Base-by-base conservation (phyloP, 2,329 filamentous ascomycete species). In the Diaporthe sp. region DNA sequence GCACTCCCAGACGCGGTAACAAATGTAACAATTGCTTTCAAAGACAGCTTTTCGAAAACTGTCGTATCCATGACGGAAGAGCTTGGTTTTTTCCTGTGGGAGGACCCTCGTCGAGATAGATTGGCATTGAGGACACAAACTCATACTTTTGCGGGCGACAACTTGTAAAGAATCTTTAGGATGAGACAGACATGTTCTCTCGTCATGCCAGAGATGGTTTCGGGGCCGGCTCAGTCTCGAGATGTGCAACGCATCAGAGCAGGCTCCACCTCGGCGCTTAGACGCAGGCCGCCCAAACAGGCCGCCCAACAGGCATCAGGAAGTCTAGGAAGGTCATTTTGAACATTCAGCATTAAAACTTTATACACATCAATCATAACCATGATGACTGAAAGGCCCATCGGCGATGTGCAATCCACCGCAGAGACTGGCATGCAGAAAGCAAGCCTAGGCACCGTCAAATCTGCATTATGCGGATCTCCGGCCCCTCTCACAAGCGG, bases 71-170 rank as follows among this genome's bases (percentile, higher is more conserved):
- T 75, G 74, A 4, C 42, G 73, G 19, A 74, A 65, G 1, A 42
- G 15, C 8, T 9, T 25, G 19, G 55, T n/a, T 3, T 12, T 12
- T 3, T 15, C 28, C 3, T 2, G 3, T 3, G 4, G 12, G 3
- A 70, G 17, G 15, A 25, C 42, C 22, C n/a, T 70, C 4, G 49
- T 28, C 7, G 39, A 37, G 9, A 76, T 46, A 3, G 67, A 76
- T 49, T 58, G 65, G 19, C 74, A 76, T 28, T 53, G 42, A 15
- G 37, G 31, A 28, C 74, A 76, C 7, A 76, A 61, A 5, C 49
- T 34, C 74, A 76, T 76, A 15, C 46, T 8, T 0, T 15, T 42
- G 5, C 34, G 4, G 34, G 34, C 34, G 34, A 37, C 7, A 37
- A 37, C 34, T 37, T 37, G 34, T 7, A 37, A 37, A 37, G 34